Base-by-base conservation (phyloP, 2,329 filamentous ascomycete species). In the Nemania sp. region DNA sequence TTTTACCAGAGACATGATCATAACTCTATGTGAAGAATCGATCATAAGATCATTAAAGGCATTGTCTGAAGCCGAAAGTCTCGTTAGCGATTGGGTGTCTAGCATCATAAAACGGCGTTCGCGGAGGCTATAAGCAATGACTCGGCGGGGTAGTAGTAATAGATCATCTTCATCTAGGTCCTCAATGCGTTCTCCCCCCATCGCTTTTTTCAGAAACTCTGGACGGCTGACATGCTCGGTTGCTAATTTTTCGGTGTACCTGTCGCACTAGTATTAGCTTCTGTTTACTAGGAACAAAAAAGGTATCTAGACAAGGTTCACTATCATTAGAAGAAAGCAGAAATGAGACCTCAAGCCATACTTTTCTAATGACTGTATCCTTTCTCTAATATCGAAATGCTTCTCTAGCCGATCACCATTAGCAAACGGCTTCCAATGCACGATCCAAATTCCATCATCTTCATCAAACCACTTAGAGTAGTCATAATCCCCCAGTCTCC, bases 121-220 rank as follows among this genome's bases (percentile, higher is more conserved):
- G 10, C 51, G 59, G 35, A 62, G 10, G n/a, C 26, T n/a, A 51
- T 62, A 62, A 18, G 49, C 59, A 2, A 62, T 24, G 13, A 62
- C 13, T 24, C 59, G 59, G 18, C 35, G 20, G 55, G 59, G 51
- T 10, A 62, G 35, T 11, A 62, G 59, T 2, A 52, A 11, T 43
- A 53, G 49, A 15, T 35, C 47, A 8, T 55, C 29, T 55, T 20
- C 32, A 20, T 38, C 29, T 13, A 55, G 24, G 24, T 55, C 13
- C 52, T 38, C 29, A 7, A 13, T 27, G 22, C 5, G 47, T 8
- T 27, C 13, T 2, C 13, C 20, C 13, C 10, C 22, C 27, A 2
- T 13, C 2, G 32, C 1, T 18, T 35, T 38, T 55, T 55, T 41
- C 22, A 51, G 47, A 51, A 51, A 4, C 5, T 13, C n/a, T 27